Percentiles rank a stretch among this genome's conserved stretches.
phyloP scores from a whole-genome alignment of 257 asterid species.

The Penstemon davidsonii region DNA sequence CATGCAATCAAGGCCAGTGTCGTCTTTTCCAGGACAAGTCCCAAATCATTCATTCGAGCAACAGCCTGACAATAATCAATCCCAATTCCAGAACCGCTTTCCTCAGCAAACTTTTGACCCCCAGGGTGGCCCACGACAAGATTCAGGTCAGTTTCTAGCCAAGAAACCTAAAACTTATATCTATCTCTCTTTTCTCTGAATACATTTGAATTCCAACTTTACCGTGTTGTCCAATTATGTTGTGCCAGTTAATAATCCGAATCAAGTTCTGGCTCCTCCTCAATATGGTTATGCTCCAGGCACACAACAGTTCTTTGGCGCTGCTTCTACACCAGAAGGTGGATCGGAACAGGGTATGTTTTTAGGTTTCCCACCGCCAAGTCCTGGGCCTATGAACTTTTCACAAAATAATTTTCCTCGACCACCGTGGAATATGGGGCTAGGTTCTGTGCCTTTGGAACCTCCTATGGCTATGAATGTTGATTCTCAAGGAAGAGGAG shows the following conservation, averaged over 20 bases:
- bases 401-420: slow-evolving; percentile 59
- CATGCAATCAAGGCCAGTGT: slow-evolving; percentile 48
- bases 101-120: slow-evolving; percentile 65
- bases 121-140: slow-evolving; percentile 51
- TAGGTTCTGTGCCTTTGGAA: slow-evolving; percentile 53
- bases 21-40: slow-evolving; percentile 59
- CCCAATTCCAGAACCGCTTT: slow-evolving; percentile 58
- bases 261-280: slow-evolving; percentile 52
- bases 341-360: slow-evolving; percentile 70
- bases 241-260: slow-evolving; percentile 43
- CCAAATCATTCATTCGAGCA: slow-evolving; percentile 63
- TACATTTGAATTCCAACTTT: slow-evolving; percentile 26
- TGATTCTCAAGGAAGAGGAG: slow-evolving; percentile 54
- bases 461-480: slow-evolving; percentile 45
- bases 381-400: slow-evolving; percentile 57
- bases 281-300: slow-evolving; percentile 72
- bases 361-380: slow-evolving; percentile 64
- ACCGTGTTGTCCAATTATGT: slow-evolving; percentile 32
- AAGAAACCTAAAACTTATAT: slow-evolving; percentile 28
- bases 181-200: slow-evolving; percentile 32
- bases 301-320: slow-evolving; percentile 60
- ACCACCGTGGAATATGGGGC: slow-evolving; percentile 64
- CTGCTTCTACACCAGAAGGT: slow-evolving; percentile 56
- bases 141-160: slow-evolving; percentile 52
- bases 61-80: slow-evolving; percentile 48